phyloP scores from a whole-genome alignment of 257 asterid genomes.

The Lithospermum erythrorhizon region DNA sequence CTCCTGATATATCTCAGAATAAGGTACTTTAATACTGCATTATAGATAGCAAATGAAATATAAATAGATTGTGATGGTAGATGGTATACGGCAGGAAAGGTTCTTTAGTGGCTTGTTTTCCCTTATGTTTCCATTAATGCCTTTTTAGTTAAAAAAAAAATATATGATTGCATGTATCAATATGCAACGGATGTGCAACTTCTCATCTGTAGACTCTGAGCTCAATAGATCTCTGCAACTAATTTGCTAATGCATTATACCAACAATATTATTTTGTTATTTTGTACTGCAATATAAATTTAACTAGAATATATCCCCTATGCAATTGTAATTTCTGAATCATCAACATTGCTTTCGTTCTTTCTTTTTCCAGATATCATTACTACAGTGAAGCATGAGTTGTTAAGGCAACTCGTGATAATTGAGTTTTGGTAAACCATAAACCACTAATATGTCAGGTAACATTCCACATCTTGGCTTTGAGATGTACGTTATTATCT shows the following conservation, averaged over 20 bases:
- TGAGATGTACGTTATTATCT: not conserved
- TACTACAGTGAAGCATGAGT: not conserved
- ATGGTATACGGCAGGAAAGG: not conserved
- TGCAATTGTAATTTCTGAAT: not conserved
- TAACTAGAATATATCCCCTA: no score
- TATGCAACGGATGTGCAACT: no score
- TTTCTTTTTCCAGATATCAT: constrained; percentile 3
- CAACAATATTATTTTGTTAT: no score
- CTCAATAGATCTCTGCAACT: not conserved
- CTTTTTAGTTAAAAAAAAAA: not conserved
- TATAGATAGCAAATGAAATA: not conserved
- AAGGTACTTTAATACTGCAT: constrained; percentile 5
- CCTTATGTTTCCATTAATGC: not conserved
- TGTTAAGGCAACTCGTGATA: not conserved
- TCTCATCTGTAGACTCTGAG: not conserved
- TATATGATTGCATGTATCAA: not conserved
- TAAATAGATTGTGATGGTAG: not conserved
- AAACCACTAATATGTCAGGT: not conserved
- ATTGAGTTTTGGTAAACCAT: not conserved
- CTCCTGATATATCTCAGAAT: constrained; percentile 5
- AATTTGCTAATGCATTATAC: no score
- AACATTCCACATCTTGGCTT: not conserved
- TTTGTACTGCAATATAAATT: no score
- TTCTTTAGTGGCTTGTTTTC: not conserved
- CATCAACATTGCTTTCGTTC: constrained; percentile 2